Base-by-base conservation (phyloP, 768 basidiomycete species). In the Rhizopogon salebrosus region DNA sequence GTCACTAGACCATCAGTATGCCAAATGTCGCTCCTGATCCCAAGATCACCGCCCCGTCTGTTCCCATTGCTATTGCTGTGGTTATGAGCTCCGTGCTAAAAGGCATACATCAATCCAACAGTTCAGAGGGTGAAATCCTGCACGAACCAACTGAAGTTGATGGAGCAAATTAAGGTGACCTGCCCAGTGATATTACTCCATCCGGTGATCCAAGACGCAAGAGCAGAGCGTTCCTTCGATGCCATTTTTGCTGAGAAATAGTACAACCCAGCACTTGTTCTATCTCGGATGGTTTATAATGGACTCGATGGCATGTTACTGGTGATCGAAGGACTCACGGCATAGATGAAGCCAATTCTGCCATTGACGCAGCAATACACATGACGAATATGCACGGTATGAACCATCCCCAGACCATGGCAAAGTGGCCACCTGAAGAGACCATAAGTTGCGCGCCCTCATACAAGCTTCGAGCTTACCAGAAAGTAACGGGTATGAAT, bases 211-310 rank as follows among this genome's bases (percentile, higher is more conserved):
- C 64, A 65, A 31, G 59, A 64, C 27, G 60, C 57, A 54, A 65
- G 64, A 3, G 64, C 58, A 16, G 62, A 64, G 8, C 43, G 54
- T 26, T 61, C 55, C 54, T 59, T 41, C 8, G 63, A 55, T 18
- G 59, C 61, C 63, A 63, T 65, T 38, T 63, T 63, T 7, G 64
- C 63, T 24, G 61, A 61, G 16, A 64, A 66, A 46, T 64, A 63
- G 22, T 64, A 66, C 14, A 65, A 49, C n/a, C 62, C 63, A 11
- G 63, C 61, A 29, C 61, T 64, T 38, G 63, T 64, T 38, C 61
- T 46, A 9, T 24, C 45, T 14, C 22, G 38, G 11, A 31, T 9
- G 18, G 23, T 22, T 31, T 6, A 35, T 11, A 48, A 36, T 22
- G 9, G 34, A 24, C 31, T 34, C 31, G 13, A 34, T 34, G 31